Evolutionary conservation across 495 filamentous ascomycete genomes (phyloP).

Genomic region (Schizothecium vesticola): DNA sequence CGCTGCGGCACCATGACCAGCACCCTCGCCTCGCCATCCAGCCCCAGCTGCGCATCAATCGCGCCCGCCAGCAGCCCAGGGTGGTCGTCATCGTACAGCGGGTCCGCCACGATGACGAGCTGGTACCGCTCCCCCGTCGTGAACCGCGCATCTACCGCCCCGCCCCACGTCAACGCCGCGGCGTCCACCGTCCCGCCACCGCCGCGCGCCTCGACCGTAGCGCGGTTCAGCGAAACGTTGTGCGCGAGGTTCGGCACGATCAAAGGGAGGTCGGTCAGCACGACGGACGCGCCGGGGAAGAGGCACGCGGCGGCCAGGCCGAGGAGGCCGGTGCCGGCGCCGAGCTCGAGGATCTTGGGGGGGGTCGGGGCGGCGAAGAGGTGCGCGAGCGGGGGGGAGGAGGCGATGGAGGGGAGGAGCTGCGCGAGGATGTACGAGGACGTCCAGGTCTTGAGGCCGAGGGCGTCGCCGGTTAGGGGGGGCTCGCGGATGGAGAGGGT

Average conservation of each 20-base stretch:
- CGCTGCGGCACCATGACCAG: conserved; percentile 44
- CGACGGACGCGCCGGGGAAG: conserved; percentile 34
- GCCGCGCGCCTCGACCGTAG: conserved; percentile 28
- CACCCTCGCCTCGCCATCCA: conserved; percentile 31
- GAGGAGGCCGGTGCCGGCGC: conserved; percentile 60
- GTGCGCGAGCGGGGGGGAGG: conserved; percentile 31
- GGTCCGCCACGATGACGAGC: conserved; percentile 43
- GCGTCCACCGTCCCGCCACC: conserved; percentile 30
- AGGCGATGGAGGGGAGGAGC: conserved; percentile 49
- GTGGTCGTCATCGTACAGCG: conserved; percentile 45
- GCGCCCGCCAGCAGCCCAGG: conserved; percentile 39
- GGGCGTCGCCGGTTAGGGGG: conserved; percentile 75
- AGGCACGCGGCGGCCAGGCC: conserved; percentile 46
- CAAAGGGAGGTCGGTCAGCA: conserved; percentile 41
- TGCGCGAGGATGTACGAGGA: conserved; percentile 81
- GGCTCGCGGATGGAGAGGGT: conserved; percentile 77
- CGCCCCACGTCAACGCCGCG: conserved; percentile 41
- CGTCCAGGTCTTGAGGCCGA: conserved; percentile 91
- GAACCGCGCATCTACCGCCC: conserved; percentile 32
- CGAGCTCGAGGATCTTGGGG: conserved; percentile 51
- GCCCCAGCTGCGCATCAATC: conserved; percentile 34
- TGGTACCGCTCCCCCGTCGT: conserved; percentile 30
- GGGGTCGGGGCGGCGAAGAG: conserved; percentile 23
- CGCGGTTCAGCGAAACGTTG: conserved; percentile 37
- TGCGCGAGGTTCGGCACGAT: conserved; percentile 41